phyloP scores from a whole-genome alignment of 2,329 filamentous ascomycete species.

The Ceratocystis alfenasii region DNA sequence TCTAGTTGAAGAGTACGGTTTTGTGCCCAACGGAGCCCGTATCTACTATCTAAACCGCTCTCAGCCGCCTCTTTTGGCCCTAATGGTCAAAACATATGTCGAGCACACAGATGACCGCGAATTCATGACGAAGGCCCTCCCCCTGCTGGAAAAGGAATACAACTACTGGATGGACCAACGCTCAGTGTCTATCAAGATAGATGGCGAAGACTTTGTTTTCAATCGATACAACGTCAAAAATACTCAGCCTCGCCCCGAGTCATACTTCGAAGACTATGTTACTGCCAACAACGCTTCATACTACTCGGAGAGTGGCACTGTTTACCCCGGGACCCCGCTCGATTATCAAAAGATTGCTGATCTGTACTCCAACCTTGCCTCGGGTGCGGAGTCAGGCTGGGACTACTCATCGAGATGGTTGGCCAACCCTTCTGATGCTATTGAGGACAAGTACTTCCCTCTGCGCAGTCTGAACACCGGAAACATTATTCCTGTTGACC shows the following conservation, averaged over 20 bases:
- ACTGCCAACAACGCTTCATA: conserved; percentile 56
- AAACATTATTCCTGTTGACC: conserved; percentile 49
- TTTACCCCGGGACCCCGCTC: conserved; percentile 44
- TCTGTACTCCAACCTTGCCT: conserved; percentile 51
- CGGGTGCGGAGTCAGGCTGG: conserved; percentile 54
- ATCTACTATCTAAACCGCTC: conserved; percentile 57
- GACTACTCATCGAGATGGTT: conserved; percentile 53
- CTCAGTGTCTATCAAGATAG: conserved; percentile 37
- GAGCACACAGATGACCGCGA: conserved; percentile 52
- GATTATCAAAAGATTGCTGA: conserved; percentile 40
- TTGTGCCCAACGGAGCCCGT: conserved; percentile 57
- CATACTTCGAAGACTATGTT: conserved; percentile 52
- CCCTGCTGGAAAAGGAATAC: conserved; percentile 51
- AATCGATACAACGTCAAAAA: conserved; percentile 51
- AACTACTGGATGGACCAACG: conserved; percentile 52
- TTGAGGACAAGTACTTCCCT: conserved; percentile 50
- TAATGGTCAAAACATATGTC: conserved; percentile 54
- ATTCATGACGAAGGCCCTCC: conserved; percentile 46
- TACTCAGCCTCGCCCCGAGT: conserved; percentile 55
- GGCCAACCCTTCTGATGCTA: conserved; percentile 44
- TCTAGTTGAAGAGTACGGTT: conserved; percentile 51
- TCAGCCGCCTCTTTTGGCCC: conserved; percentile 52
- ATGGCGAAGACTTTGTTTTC: conserved; percentile 39
- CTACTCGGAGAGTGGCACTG: conserved; percentile 44
- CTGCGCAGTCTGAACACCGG: conserved; percentile 50